Percentiles rank a stretch among this genome's conserved stretches.
Conservation (phyloP, 2,329 filamentous ascomycete species). For the Dactylellina haptotyla region DNA sequence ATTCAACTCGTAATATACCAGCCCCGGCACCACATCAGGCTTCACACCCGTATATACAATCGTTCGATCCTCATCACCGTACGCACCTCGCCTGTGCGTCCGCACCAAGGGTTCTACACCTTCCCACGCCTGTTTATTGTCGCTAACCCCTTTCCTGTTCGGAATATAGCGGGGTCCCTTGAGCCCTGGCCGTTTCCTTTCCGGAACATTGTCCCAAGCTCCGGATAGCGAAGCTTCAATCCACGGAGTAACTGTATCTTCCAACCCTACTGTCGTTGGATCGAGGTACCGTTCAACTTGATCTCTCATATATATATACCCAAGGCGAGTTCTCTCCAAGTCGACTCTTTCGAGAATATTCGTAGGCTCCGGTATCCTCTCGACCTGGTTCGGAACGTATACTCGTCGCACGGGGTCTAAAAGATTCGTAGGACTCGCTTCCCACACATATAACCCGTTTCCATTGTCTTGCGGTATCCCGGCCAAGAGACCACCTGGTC, state of each 20-base stretch:
- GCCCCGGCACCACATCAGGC: not conserved
- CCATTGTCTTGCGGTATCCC: not conserved
- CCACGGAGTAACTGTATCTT: slow-evolving; percentile 8
- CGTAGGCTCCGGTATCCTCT: not conserved
- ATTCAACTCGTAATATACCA: not conserved
- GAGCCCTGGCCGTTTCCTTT: not conserved
- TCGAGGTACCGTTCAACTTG: slow-evolving; percentile 1
- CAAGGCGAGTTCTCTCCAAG: not conserved
- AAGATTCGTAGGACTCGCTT: not conserved
- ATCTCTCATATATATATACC: slow-evolving; percentile 13
- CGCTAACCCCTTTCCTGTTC: not conserved
- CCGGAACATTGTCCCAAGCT: not conserved
- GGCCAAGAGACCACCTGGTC: not conserved
- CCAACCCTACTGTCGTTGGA: not conserved
- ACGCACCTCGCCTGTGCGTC: not conserved
- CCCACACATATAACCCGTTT: slow-evolving; percentile 4
- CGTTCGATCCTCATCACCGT: not conserved
- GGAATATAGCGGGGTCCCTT: not conserved
- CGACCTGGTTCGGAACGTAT: not conserved
- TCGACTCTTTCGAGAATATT: not conserved
- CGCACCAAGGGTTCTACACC: not conserved
- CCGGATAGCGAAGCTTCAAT: not conserved
- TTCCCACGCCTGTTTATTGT: not conserved
- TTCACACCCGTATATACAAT: not conserved
- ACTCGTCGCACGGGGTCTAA: not conserved